Conservation (phyloP, 2,329 filamentous ascomycete genomes). For the Zymoseptoria ardabiliae region DNA sequence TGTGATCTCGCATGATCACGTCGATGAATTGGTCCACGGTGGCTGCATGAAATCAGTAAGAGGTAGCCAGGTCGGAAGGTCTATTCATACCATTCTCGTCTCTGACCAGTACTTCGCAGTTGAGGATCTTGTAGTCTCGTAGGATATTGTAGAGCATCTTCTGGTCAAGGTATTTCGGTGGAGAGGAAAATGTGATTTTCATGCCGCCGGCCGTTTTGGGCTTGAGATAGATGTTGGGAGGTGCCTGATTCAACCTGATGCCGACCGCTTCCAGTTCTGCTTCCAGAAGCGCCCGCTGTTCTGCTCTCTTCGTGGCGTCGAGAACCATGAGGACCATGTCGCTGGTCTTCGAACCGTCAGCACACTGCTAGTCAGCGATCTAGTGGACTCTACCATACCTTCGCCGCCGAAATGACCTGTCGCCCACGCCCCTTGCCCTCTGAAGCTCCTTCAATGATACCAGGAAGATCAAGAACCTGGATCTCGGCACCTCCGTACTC, state of each 20-base stretch:
- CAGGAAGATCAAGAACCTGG: conserved; percentile 91
- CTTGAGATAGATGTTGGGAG: conserved; percentile 98
- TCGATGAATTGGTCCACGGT: conserved; percentile 99
- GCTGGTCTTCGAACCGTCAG: conserved; percentile 55
- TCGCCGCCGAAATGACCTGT: conserved; percentile 95
- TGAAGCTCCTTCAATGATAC: conserved; percentile 94
- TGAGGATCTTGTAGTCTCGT: conserved; percentile 96
- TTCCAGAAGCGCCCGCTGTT: conserved; percentile 84
- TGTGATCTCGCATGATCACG: conserved; percentile 97
- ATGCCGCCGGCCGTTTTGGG: conserved; percentile 92
- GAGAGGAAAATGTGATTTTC: conserved; percentile 92
- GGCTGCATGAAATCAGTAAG: conserved; percentile 39
- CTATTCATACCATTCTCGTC: conserved; percentile 64
- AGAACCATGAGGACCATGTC: conserved; percentile 95
- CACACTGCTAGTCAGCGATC: not conserved
- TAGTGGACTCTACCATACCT: conserved; percentile 40
- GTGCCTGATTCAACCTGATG: conserved; percentile 83
- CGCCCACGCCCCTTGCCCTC: conserved; percentile 93
- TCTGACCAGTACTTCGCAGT: conserved; percentile 90
- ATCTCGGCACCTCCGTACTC: conserved; percentile 98
- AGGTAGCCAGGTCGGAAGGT: not conserved
- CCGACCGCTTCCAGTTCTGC: conserved; percentile 91
- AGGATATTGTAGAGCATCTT: conserved; percentile 98
- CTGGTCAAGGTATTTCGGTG: conserved; percentile 88
- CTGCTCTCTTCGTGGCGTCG: conserved; percentile 91